A percentile compares a stretch with the other conserved stretches of the same genome.
phyloP scores from a whole-genome alignment of 2,329 filamentous ascomycete species.

The Beauveria varroae region DNA sequence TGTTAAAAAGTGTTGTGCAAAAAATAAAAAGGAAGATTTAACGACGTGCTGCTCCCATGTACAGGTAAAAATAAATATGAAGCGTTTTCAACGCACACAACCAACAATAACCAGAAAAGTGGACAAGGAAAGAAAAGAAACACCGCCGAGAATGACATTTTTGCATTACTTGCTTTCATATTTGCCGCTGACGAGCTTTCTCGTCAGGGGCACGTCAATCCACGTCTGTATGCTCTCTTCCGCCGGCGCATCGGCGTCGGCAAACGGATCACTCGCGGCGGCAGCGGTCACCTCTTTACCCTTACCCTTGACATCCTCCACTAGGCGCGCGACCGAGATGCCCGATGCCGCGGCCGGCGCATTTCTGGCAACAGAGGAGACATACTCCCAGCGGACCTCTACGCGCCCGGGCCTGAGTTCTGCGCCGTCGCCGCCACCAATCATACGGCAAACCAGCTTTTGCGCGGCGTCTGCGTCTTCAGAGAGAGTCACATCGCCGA shows the following conservation, averaged over 20 bases:
- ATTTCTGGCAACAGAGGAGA: slow-evolving; percentile 27
- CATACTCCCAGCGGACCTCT: slow-evolving; percentile 74
- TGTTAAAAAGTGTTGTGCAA: not conserved
- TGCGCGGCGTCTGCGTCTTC: slow-evolving; percentile 50
- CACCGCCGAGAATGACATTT: not conserved
- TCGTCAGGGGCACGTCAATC: slow-evolving; percentile 57
- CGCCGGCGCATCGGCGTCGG: slow-evolving; percentile 34
- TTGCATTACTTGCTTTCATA: slow-evolving; percentile 49
- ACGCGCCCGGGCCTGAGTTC: slow-evolving; percentile 67
- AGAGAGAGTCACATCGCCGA: slow-evolving; percentile 65
- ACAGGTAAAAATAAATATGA: not conserved
- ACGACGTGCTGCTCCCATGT: not conserved
- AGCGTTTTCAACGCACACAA: not conserved
- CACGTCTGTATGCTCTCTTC: slow-evolving; percentile 37
- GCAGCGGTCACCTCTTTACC: slow-evolving; percentile 33
- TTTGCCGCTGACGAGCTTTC: slow-evolving; percentile 67
- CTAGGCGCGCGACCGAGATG: slow-evolving; percentile 52
- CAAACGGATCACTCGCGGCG: slow-evolving; percentile 55
- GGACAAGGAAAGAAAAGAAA: not conserved
- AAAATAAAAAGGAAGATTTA: not conserved
- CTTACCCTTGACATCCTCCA: slow-evolving; percentile 39
- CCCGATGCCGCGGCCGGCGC: slow-evolving; percentile 39
- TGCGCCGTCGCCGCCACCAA: slow-evolving; percentile 63
- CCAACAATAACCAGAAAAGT: not conserved
- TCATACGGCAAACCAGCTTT: slow-evolving; percentile 70